phyloP scores from a whole-genome alignment of 495 filamentous ascomycete genomes.

The Haplographium delicatum region DNA sequence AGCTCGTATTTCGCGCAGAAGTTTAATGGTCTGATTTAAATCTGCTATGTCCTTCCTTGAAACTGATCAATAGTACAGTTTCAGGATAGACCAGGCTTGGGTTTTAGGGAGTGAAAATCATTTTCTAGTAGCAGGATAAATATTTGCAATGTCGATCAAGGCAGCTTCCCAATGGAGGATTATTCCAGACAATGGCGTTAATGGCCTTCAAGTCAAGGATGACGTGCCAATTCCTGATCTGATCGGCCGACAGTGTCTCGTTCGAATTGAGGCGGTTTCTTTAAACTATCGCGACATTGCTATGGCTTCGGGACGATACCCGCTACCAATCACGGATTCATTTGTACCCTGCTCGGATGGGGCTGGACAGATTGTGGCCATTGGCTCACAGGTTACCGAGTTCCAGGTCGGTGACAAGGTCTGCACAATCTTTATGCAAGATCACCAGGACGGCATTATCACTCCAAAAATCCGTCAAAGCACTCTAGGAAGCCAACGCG shows the following conservation, averaged over 20 bases:
- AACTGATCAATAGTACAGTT: too few relatives aligned
- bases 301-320: slow-evolving; percentile 60
- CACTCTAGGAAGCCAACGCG: slow-evolving; percentile 59
- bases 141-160: too few relatives aligned
- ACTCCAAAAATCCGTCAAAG: slow-evolving; percentile 27
- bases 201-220: not conserved
- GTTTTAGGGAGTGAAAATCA: too few relatives aligned
- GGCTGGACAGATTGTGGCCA: slow-evolving; percentile 61
- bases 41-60: too few relatives aligned
- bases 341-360: slow-evolving; percentile 64
- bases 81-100: too few relatives aligned
- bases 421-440: slow-evolving; percentile 69
- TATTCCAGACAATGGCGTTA: not conserved
- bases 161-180: too few relatives aligned
- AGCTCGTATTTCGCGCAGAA: too few relatives aligned
- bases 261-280: slow-evolving; percentile 55
- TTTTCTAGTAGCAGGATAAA: too few relatives aligned
- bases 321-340: not conserved
- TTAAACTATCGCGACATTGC: slow-evolving; percentile 65
- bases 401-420: slow-evolving; percentile 66
- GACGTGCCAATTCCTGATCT: slow-evolving; percentile 1
- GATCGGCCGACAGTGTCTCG: too few relatives aligned
- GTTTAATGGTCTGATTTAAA: too few relatives aligned
- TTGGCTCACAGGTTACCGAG: slow-evolving; percentile 52
- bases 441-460: slow-evolving; percentile 56